Evolutionary conservation across 2,329 filamentous ascomycete species (phyloP), one percentile per base, ranked within the genome.

Genomic region (Xylariales sp.): DNA sequence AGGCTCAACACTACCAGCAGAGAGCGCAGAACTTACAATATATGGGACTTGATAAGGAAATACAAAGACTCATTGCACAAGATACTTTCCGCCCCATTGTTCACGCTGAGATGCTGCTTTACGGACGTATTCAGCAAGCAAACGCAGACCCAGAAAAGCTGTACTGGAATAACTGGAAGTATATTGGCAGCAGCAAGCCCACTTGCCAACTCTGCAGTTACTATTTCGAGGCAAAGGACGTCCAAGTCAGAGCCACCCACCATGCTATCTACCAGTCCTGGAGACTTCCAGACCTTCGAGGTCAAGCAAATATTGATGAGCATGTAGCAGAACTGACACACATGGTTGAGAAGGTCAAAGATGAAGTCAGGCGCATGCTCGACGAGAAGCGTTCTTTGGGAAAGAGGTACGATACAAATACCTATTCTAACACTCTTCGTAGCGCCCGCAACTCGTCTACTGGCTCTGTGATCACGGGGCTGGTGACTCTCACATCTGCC

Each of bases 151-250:
- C 44, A 4, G 10, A 24, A 1, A 25, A 40, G 2, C 47, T 41
- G 11, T 37, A 29, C 23, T 50, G 40, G 25, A 34, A 31, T 16
- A 23, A 19, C 6, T 38, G 34, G 21, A 44, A 45, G 17, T 52
- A 51, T 36, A 52, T 51, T 5, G 49, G 44, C 4, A 41, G 40
- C 33, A 52, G 49, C 41, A 51, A 52, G 39, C 49, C 46, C 4
- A 46, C 49, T 1, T 52, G 49, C 20, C 38, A 43, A 0, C 39
- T 50, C 5, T 52, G 49, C 32, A 37, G 43, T 7, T 49, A 45
- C 32, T 52, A 50, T 23, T 49, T 52, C 23, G 33, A 27, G 12
- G 40, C 38, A 6, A 40, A 42, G 33, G 40, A 41, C n/a, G 33
- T 50, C 6, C 23, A 33, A 19, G 44, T 46, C 4, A 42, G 46